Conservation (phyloP, 1,284 basidiomycete genomes). For the Quambalaria eucalypti region DNA sequence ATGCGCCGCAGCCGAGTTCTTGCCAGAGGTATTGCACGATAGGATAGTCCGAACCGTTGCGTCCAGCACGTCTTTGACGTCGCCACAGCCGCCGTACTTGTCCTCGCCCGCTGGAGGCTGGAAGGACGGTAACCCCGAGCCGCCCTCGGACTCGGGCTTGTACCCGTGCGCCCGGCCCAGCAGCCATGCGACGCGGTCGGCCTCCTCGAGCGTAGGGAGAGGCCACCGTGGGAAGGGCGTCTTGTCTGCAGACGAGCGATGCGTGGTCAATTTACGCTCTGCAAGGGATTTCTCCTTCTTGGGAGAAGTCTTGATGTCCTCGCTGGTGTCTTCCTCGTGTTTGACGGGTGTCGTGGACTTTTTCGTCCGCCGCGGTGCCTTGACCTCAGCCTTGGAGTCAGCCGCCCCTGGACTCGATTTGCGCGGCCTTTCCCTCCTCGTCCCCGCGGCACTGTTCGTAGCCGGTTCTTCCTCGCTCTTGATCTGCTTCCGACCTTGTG, state of each 20-base stretch:
- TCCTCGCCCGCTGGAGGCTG: constrained; percentile 14
- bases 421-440: too few species aligned
- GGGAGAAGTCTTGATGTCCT: not conserved
- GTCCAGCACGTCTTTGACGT: constrained; percentile 54
- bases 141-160: constrained; percentile 17
- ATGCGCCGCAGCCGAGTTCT: constrained; percentile 62
- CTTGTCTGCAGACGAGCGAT: constrained; percentile 17
- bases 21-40: constrained; percentile 62
- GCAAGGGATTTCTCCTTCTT: constrained; percentile 13
- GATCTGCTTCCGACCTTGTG: not conserved
- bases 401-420: too few species aligned
- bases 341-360: not conserved
- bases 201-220: constrained; percentile 25
- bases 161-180: constrained; percentile 34
- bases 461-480: not conserved
- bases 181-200: constrained; percentile 29
- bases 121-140: constrained; percentile 16
- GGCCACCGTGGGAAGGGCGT: constrained; percentile 28
- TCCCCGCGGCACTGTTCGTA: too few species aligned
- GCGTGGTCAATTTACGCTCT: constrained; percentile 24
- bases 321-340: not conserved
- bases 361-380: not conserved
- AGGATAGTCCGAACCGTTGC: constrained; percentile 64
- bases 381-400: not conserved
- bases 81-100: constrained; percentile 26